Evolutionary conservation across 1,139 yeast genomes (phyloP).

Genomic region (Blastobotrys petasosporus): DNA sequence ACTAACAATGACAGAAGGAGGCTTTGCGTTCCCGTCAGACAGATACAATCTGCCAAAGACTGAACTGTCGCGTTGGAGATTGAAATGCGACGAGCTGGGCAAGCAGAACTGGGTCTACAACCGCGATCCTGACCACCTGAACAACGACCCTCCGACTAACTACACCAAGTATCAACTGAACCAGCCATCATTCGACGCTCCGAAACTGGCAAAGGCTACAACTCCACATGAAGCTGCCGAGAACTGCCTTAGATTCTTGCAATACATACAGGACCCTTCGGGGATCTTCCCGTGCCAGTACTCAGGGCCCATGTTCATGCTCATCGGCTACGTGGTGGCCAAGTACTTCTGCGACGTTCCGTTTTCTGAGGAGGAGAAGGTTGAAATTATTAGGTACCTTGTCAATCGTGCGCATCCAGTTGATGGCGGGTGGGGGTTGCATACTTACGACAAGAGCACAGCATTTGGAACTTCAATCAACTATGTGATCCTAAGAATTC

Average conservation of each 20-base stretch:
- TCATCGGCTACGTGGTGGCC: slow-evolving; percentile 78
- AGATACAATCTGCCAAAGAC: slow-evolving; percentile 54
- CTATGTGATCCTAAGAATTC: slow-evolving; percentile 67
- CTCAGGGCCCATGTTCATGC: slow-evolving; percentile 97
- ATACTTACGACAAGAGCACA: slow-evolving; percentile 84
- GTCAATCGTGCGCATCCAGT: slow-evolving; percentile 92
- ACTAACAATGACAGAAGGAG: too few species aligned
- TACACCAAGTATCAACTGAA: slow-evolving; percentile 53
- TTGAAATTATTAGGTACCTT: slow-evolving; percentile 74
- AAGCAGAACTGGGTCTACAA: slow-evolving; percentile 78
- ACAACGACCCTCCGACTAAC: slow-evolving; percentile 25
- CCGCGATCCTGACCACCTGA: slow-evolving; percentile 29
- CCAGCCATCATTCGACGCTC: slow-evolving; percentile 43
- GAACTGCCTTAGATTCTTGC: slow-evolving; percentile 70
- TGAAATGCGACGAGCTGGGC: slow-evolving; percentile 65
- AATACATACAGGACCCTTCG: slow-evolving; percentile 59
- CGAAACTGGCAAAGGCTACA: slow-evolving; percentile 19
- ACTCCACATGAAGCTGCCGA: slow-evolving; percentile 59
- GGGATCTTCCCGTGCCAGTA: slow-evolving; percentile 91
- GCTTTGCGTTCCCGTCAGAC: slow-evolving; percentile 28
- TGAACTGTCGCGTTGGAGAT: slow-evolving; percentile 70
- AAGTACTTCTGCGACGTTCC: slow-evolving; percentile 62
- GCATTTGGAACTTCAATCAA: slow-evolving; percentile 92
- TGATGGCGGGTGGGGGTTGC: slow-evolving; percentile 99
- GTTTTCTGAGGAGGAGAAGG: slow-evolving; percentile 51